phyloP scores from a whole-genome alignment of 2,329 filamentous ascomycete genomes.

The Monosporascus sp. region DNA sequence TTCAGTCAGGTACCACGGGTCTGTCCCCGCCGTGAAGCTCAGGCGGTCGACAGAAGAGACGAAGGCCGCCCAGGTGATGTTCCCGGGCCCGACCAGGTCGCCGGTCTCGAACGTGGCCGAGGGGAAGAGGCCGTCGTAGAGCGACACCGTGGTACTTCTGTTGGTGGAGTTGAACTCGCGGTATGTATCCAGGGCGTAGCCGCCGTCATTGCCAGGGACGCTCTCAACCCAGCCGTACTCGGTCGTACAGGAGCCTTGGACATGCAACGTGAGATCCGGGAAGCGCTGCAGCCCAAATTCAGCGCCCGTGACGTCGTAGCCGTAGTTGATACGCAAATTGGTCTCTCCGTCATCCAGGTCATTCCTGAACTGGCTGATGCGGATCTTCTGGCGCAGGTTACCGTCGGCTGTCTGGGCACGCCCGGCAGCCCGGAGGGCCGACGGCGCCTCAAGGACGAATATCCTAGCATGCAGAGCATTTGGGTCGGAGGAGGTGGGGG shows the following conservation, averaged over 20 bases:
- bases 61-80: constrained; percentile 19
- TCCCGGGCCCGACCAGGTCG: constrained; percentile 8
- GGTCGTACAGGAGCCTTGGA: constrained; percentile 21
- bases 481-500: neutral
- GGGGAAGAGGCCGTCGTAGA: constrained; percentile 10
- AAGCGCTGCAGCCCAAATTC: constrained; percentile 23
- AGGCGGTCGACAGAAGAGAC: constrained; percentile 20
- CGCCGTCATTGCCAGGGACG: neutral
- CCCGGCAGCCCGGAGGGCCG: constrained; percentile 8
- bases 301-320: constrained; percentile 17
- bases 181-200: neutral
- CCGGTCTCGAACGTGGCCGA: too few species aligned
- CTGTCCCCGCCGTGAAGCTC: constrained; percentile 19
- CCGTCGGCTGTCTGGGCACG: constrained; percentile 3
- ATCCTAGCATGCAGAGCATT: neutral
- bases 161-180: too few species aligned
- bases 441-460: constrained; percentile 8
- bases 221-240: constrained; percentile 21
- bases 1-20: constrained; percentile 18
- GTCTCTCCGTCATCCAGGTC: constrained; percentile 10
- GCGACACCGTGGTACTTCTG: too few species aligned
- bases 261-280: constrained; percentile 16
- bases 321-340: constrained; percentile 17
- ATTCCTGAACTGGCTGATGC: too few species aligned
- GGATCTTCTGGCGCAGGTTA: constrained; percentile 5